phyloP scores from a whole-genome alignment of 2,329 filamentous ascomycete species.

The Hypomyces perniciosus region DNA sequence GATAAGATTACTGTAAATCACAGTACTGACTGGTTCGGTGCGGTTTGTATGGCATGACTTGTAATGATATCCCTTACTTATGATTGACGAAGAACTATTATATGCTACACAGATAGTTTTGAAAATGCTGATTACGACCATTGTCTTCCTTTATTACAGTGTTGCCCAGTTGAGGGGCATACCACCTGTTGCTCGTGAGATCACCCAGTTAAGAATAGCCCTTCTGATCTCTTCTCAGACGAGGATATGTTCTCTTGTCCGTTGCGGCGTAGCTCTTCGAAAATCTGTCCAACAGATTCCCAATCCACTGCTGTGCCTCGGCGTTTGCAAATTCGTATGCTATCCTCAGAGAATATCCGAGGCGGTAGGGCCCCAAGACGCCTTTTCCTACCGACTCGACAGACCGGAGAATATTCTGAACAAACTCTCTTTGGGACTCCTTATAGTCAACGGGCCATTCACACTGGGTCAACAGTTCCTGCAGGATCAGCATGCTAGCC shows the following conservation, averaged over 20 bases:
- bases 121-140: too few species aligned
- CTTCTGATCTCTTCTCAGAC: conserved; percentile 17
- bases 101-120: too few species aligned
- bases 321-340: conserved; percentile 33
- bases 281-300: conserved; percentile 24
- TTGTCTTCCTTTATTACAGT: too few species aligned
- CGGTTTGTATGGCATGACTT: conserved; percentile 9
- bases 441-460: conserved; percentile 21
- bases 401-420: conserved; percentile 30
- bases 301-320: conserved; percentile 30
- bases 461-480: conserved; percentile 32
- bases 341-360: conserved; percentile 33
- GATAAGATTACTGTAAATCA: conserved; percentile 2
- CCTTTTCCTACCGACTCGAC: conserved; percentile 33
- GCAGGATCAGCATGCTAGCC: conserved; percentile 35
- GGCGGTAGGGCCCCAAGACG: conserved; percentile 33
- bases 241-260: conserved; percentile 23
- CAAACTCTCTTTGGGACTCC: conserved; percentile 22
- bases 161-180: too few species aligned
- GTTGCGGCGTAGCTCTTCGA: conserved; percentile 29
- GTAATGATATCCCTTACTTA: conserved; percentile 5
- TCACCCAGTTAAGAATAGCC: conserved; percentile 11
- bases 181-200: too few species aligned
- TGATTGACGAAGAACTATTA: background rate
- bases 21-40: conserved; percentile 13